Conservation (phyloP, 495 filamentous ascomycete genomes). For the Aspergillus steynii region DNA sequence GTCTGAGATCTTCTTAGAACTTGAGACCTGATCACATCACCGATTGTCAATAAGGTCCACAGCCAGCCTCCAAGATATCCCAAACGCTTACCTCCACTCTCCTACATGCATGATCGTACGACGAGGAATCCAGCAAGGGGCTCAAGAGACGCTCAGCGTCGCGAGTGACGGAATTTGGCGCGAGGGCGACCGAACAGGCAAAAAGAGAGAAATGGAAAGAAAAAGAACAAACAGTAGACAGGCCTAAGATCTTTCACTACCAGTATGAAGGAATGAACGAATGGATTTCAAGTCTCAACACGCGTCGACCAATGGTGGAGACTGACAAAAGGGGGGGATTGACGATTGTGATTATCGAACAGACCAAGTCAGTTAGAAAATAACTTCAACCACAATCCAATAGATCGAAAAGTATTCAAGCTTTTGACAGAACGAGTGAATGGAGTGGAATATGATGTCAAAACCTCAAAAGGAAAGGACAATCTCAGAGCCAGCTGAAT, state of each 20-base stretch:
- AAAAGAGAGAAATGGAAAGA: conserved; percentile 4
- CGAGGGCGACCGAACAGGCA: background rate
- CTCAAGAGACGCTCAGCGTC: conserved; percentile 18
- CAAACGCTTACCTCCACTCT: conserved; percentile 13
- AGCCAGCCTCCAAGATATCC: conserved; percentile 9
- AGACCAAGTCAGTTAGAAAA: background rate
- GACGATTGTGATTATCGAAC: background rate
- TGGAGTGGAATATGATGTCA: conserved; percentile 2
- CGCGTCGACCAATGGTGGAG: background rate
- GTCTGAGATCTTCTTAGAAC: background rate
- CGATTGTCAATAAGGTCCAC: background rate
- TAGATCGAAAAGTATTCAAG: conserved; percentile 3
- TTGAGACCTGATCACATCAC: background rate
- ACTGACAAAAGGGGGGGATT: background rate
- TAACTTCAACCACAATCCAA: background rate
- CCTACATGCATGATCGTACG: conserved; percentile 19
- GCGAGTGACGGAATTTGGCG: conserved; percentile 2
- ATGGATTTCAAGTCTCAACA: background rate
- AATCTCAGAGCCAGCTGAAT: conserved; percentile 20
- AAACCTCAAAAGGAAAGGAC: conserved; percentile 2
- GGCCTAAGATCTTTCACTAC: background rate
- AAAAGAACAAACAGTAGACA: background rate
- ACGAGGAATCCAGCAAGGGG: conserved; percentile 17
- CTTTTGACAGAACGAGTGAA: conserved; percentile 8
- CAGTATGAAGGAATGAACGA: background rate